Evolutionary conservation across 1,284 basidiomycete species (phyloP).

Genomic region (Porphyrellus sp.): DNA sequence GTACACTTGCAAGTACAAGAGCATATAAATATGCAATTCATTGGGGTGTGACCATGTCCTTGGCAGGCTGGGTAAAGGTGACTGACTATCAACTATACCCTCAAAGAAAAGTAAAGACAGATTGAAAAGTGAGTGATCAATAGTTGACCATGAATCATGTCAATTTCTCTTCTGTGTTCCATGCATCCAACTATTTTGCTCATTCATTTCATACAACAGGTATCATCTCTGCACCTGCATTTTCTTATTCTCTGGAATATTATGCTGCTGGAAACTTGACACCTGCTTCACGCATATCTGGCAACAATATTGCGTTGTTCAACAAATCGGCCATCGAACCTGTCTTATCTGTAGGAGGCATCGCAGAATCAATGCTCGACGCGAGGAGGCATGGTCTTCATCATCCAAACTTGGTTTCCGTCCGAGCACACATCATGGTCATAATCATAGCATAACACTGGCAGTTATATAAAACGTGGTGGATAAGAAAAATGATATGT

Average conservation of each 20-base stretch:
- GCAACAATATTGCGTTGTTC: slow-evolving; percentile 76
- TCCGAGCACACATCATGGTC: slow-evolving; percentile 3
- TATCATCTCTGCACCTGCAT: slow-evolving; percentile 79
- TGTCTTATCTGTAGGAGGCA: slow-evolving; percentile 56
- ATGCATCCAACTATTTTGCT: neutral
- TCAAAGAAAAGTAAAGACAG: slow-evolving; percentile 80
- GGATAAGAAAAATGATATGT: neutral
- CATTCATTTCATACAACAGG: slow-evolving; percentile 45
- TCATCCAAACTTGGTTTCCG: neutral
- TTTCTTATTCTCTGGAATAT: slow-evolving; percentile 59
- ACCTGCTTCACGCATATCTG: slow-evolving; percentile 45
- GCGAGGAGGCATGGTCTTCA: neutral
- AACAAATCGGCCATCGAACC: slow-evolving; percentile 57
- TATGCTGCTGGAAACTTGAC: slow-evolving; percentile 73
- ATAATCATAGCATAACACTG: slow-evolving; percentile 26
- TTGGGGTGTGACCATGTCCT: too few relatives aligned
- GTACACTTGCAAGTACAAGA: too few relatives aligned
- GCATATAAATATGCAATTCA: too few relatives aligned
- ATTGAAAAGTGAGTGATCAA: slow-evolving; percentile 62
- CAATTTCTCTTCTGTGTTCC: neutral
- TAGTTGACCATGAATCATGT: neutral
- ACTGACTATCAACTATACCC: slow-evolving; percentile 69
- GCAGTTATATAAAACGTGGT: slow-evolving; percentile 20
- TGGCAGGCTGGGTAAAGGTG: slow-evolving; percentile 72
- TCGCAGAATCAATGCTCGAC: slow-evolving; percentile 4